Conservation (phyloP, 306 rosid species). For the Inga leiocalycina region DNA sequence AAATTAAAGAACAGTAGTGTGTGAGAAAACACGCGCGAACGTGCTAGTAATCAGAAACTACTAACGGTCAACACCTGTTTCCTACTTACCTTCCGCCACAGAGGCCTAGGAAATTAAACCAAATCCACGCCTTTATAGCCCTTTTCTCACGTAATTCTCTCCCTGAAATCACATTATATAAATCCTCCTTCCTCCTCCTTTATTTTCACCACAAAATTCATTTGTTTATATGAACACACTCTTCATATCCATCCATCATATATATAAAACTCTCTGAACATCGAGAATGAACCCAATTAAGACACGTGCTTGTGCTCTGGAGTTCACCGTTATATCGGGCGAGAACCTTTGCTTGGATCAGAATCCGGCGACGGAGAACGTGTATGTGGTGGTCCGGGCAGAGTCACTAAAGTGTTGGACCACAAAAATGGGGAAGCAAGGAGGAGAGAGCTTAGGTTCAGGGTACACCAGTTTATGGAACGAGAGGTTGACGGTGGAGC, state of each 20-base stretch:
- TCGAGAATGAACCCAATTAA: neutral
- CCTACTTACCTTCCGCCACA: neutral
- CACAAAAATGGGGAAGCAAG: conserved; percentile 36
- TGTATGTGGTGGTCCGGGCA: conserved; percentile 43
- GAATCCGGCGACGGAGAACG: conserved; percentile 37
- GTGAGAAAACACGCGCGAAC: neutral
- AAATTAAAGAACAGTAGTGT: neutral
- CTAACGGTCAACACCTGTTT: too few relatives aligned
- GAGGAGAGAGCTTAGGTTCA: conserved; percentile 12
- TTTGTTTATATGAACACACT: neutral
- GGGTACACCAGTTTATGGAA: conserved; percentile 42
- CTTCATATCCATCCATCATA: neutral
- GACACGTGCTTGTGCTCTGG: conserved; percentile 31
- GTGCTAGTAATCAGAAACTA: neutral
- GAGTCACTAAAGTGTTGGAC: conserved; percentile 32
- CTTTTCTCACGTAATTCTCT: neutral
- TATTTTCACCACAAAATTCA: neutral
- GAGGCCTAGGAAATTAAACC: neutral
- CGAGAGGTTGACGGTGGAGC: conserved; percentile 40
- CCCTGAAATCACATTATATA: neutral
- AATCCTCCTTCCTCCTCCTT: neutral
- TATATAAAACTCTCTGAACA: neutral
- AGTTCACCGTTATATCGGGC: conserved; percentile 51
- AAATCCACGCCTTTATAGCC: neutral
- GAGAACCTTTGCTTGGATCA: conserved; percentile 44